Conservation (phyloP, 1,139 yeast genomes). For the Pichia sp. region DNA sequence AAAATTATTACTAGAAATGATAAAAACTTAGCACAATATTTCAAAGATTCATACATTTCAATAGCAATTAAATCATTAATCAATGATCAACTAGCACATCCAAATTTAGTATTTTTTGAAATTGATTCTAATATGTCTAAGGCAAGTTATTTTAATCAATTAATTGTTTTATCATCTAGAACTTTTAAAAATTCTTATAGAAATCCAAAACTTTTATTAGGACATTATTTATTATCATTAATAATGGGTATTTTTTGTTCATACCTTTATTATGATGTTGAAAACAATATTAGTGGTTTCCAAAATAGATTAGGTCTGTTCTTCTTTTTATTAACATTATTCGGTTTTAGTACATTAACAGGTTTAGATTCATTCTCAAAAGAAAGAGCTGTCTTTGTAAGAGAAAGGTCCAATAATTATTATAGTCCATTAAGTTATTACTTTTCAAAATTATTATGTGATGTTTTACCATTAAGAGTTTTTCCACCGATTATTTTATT, state of each 20-base stretch:
- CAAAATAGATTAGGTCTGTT: slow-evolving; percentile 91
- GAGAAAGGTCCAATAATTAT: slow-evolving; percentile 92
- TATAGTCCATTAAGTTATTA: slow-evolving; percentile 84
- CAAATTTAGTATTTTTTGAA: slow-evolving; percentile 29
- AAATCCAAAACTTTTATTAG: slow-evolving; percentile 76
- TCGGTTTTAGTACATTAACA: slow-evolving; percentile 90
- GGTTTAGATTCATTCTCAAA: slow-evolving; percentile 83
- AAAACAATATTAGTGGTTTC: slow-evolving; percentile 90
- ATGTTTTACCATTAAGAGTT: slow-evolving; percentile 80
- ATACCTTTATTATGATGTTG: slow-evolving; percentile 69
- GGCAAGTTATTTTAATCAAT: slow-evolving; percentile 59
- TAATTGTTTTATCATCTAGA: slow-evolving; percentile 67
- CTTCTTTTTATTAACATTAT: slow-evolving; percentile 81
- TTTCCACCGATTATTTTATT: slow-evolving; percentile 82
- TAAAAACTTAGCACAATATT: slow-evolving; percentile 21
- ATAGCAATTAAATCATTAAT: slow-evolving; percentile 31
- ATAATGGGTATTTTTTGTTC: slow-evolving; percentile 83
- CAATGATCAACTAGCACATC: slow-evolving; percentile 19
- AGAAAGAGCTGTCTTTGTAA: slow-evolving; percentile 80
- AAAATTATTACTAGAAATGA: slow-evolving; percentile 12
- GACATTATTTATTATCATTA: slow-evolving; percentile 75
- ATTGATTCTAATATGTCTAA: slow-evolving; percentile 34
- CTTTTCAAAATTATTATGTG: slow-evolving; percentile 78
- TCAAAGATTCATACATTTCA: slow-evolving; percentile 25
- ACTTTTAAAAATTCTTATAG: slow-evolving; percentile 89